phyloP scores from a whole-genome alignment of 108 stramenopile genomes.

The Skeletonema costatum region DNA sequence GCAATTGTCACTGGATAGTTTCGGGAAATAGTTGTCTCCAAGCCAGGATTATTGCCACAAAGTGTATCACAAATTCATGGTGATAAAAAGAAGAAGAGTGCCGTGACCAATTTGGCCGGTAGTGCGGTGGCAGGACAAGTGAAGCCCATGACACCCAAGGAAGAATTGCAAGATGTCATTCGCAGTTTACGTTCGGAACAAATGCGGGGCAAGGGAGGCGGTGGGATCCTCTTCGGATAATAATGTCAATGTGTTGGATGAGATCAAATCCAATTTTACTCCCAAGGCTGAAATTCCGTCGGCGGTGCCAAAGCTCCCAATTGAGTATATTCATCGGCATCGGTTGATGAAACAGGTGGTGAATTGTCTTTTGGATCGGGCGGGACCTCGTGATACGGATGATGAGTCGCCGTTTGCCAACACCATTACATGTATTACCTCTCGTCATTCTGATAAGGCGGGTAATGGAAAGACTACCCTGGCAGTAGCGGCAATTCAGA shows the following conservation, averaged over 20 bases:
- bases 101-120: constrained; percentile 5
- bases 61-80: constrained; percentile 30
- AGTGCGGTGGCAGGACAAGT: constrained; percentile 28
- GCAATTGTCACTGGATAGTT: constrained; percentile 53
- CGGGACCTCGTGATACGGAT: constrained; percentile 64
- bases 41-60: constrained; percentile 24
- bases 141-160: constrained; percentile 74
- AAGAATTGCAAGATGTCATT: constrained; percentile 85
- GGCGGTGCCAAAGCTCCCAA: constrained; percentile 81
- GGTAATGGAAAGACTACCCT: constrained; percentile 89
- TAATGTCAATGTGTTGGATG: constrained; percentile 37
- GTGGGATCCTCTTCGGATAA: constrained; percentile 20
- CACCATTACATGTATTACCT: constrained; percentile 84
- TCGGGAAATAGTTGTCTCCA: not conserved
- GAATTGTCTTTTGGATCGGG: constrained; percentile 74
- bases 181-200: constrained; percentile 78
- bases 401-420: constrained; percentile 54
- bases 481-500: constrained; percentile 88
- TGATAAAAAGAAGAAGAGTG: constrained; percentile 29
- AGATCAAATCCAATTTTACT: constrained; percentile 79
- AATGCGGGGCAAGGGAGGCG: constrained; percentile 68
- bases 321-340: constrained; percentile 88
- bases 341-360: constrained; percentile 75
- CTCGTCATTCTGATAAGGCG: constrained; percentile 86
- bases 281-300: constrained; percentile 88